A percentile compares a stretch with the other conserved stretches of the same genome.
These are phyloP conservation scores for Colletotrichum tabaci DNA, from an alignment of 2,329 filamentous ascomycete genomes.

Conservation along the genomic window DNA sequence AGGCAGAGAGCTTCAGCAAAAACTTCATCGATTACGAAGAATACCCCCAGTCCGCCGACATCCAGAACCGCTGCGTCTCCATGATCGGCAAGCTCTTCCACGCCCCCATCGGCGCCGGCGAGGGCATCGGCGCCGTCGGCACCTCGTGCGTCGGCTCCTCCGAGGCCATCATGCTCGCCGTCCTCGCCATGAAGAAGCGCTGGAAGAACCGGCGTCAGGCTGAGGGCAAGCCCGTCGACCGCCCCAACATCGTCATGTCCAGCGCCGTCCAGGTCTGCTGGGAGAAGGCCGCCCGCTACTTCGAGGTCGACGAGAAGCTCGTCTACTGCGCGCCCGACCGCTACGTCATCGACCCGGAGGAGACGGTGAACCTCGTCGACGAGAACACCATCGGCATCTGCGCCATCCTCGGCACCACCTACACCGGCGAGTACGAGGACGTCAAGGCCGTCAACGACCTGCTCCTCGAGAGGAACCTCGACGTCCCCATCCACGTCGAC, in stretches of 20 bases:
- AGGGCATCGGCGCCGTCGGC: constrained; percentile 79
- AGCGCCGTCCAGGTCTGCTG: constrained; percentile 97
- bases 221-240: constrained; percentile 83
- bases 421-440: constrained; percentile 96
- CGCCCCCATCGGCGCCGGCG: constrained; percentile 70
- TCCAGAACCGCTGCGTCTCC: constrained; percentile 92
- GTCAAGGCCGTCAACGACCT: constrained; percentile 93
- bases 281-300: constrained; percentile 93
- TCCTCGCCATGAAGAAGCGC: constrained; percentile 93
- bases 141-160: constrained; percentile 92
- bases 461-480: constrained; percentile 79
- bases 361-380: constrained; percentile 73
- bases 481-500: constrained; percentile 93
- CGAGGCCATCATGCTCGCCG: constrained; percentile 87
- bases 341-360: constrained; percentile 74
- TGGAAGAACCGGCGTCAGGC: constrained; percentile 92
- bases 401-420: constrained; percentile 91
- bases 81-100: constrained; percentile 95
- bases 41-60: constrained; percentile 85
- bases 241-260: constrained; percentile 95
- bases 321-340: constrained; percentile 75
- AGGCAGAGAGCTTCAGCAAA: constrained; percentile 85
- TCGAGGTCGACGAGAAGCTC: constrained; percentile 92
- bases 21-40: constrained; percentile 96
- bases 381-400: constrained; percentile 92